These are phyloP conservation scores for Leccinum subgranulosum DNA, from an alignment of 768 basidiomycete species.

Conservation along the genomic window DNA sequence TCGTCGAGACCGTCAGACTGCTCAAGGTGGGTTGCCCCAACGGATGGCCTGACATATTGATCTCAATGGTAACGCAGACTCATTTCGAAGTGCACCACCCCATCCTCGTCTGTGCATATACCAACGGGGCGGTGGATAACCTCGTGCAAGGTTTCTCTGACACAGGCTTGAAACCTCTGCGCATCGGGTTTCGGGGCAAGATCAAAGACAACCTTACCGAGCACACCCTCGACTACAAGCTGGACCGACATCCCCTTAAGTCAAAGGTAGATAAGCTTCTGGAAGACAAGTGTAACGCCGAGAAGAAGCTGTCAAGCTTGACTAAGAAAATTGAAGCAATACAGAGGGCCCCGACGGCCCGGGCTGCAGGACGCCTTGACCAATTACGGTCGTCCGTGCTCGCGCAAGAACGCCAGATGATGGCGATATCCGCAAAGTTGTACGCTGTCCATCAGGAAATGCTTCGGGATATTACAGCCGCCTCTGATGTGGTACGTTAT, in stretches of 20 bases:
- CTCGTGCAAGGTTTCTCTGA: conserved; percentile 71
- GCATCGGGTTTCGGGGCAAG: conserved; percentile 64
- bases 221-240: conserved; percentile 62
- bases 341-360: conserved; percentile 15
- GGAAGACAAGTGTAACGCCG: conserved; percentile 35
- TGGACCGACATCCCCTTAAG: conserved; percentile 58
- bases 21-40: conserved; percentile 53
- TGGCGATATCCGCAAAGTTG: conserved; percentile 39
- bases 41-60: not conserved
- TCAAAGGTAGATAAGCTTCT: conserved; percentile 40
- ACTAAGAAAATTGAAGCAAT: conserved; percentile 20
- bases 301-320: conserved; percentile 26
- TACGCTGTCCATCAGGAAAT: conserved; percentile 61
- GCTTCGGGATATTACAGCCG: conserved; percentile 56
- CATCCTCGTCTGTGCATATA: conserved; percentile 89
- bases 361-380: conserved; percentile 22
- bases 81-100: conserved; percentile 84
- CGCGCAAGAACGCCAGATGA: conserved; percentile 29
- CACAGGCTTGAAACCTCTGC: conserved; percentile 66
- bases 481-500: conserved; percentile 68
- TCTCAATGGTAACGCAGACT: conserved; percentile 35
- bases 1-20: conserved; percentile 78
- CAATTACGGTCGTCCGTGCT: conserved; percentile 28
- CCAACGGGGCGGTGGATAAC: conserved; percentile 91
- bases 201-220: conserved; percentile 53